A percentile compares a stretch with the other conserved stretches of the same genome.
These are phyloP conservation scores for Tulasnella calospora DNA, from an alignment of 768 basidiomycete species.

Conservation along the genomic window DNA sequence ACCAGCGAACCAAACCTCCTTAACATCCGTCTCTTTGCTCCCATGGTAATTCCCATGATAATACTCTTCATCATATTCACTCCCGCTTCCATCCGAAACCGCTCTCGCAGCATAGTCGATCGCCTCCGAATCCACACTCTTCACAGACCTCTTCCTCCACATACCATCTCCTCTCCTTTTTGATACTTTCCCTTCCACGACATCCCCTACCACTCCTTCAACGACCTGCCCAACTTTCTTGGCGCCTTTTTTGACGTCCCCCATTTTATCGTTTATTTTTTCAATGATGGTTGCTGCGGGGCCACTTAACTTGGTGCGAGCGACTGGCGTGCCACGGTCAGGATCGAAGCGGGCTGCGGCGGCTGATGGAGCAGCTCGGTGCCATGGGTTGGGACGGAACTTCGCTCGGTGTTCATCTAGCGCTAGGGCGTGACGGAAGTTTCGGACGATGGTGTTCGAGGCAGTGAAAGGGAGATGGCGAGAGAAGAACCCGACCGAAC, in stretches of 20 bases:
- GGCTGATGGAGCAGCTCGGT: constrained; percentile 32
- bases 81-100: neutral
- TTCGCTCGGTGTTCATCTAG: constrained; percentile 55
- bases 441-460: constrained; percentile 28
- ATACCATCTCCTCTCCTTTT: neutral
- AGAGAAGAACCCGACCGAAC: constrained; percentile 30
- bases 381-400: constrained; percentile 62
- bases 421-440: constrained; percentile 30
- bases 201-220: neutral
- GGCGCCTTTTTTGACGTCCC: neutral
- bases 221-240: neutral
- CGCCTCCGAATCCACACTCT: neutral
- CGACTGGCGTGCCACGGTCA: constrained; percentile 5
- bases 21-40: constrained; percentile 50
- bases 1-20: constrained; percentile 70
- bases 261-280: neutral
- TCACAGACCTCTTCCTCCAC: neutral
- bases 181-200: neutral
- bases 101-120: neutral
- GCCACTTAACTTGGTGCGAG: neutral
- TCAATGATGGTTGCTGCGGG: neutral
- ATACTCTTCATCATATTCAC: neutral
- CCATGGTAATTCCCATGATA: neutral
- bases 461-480: constrained; percentile 31
- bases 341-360: constrained; percentile 5